Conservation (phyloP, 306 rosid genomes). For the Arachis stenosperma region DNA sequence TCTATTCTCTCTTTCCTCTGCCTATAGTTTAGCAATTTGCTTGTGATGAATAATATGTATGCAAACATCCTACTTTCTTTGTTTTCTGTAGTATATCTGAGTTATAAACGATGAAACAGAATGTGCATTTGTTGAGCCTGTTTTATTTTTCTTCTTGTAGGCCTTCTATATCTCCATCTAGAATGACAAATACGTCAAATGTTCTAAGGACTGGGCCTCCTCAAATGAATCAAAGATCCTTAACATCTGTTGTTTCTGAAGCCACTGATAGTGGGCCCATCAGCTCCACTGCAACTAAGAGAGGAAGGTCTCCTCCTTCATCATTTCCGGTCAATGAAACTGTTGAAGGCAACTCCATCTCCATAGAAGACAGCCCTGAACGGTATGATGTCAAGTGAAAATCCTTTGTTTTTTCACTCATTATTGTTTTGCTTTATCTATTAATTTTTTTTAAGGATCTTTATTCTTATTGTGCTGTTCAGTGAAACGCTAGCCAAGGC, state of each 20-base stretch:
- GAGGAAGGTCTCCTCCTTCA: constrained; percentile 78
- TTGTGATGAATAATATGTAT: too few species aligned
- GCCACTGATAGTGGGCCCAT: constrained; percentile 36
- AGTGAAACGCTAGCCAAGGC: constrained; percentile 93
- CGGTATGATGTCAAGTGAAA: constrained; percentile 58
- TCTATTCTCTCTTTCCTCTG: too few species aligned
- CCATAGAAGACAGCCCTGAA: constrained; percentile 63
- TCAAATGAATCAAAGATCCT: constrained; percentile 33
- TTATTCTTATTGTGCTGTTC: constrained; percentile 36
- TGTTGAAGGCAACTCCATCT: constrained; percentile 50
- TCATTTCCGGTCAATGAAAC: constrained; percentile 51
- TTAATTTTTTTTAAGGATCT: constrained; percentile 8
- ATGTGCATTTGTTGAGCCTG: constrained; percentile 37
- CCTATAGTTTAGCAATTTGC: too few species aligned
- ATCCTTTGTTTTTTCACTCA: constrained; percentile 22
- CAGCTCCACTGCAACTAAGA: constrained; percentile 58
- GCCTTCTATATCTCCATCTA: constrained; percentile 48
- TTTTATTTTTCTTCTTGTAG: constrained; percentile 38
- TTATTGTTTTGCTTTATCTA: constrained; percentile 23
- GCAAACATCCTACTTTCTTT: too few species aligned
- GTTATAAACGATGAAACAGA: constrained; percentile 17
- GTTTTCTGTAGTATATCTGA: constrained; percentile 10
- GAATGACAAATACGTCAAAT: constrained; percentile 38
- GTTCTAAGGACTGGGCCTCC: constrained; percentile 35
- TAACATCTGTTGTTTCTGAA: constrained; percentile 33